phyloP scores from a whole-genome alignment of 192 early-diverging fungal genomes.

The Mortierella antarctica region DNA sequence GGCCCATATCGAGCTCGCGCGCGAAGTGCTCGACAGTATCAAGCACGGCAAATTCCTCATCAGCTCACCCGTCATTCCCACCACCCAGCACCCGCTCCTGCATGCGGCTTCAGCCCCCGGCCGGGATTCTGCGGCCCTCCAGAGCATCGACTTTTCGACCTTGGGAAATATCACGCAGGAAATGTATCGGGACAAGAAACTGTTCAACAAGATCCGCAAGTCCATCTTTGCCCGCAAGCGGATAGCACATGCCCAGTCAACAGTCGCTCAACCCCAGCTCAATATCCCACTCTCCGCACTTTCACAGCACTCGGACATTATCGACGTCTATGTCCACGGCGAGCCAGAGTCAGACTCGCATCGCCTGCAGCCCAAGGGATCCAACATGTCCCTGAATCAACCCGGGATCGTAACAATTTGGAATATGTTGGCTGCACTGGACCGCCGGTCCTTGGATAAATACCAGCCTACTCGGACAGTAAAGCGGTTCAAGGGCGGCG shows the following conservation, averaged over 20 bases:
- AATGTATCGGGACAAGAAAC: constrained; percentile 34
- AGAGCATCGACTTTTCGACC: constrained; percentile 13
- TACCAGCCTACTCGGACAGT: constrained; percentile 49
- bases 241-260: not conserved
- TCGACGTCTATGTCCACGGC: constrained; percentile 46
- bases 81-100: constrained; percentile 14
- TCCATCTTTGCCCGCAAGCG: constrained; percentile 49
- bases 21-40: constrained; percentile 30
- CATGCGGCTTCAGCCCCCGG: constrained; percentile 1
- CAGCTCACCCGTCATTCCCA: not conserved
- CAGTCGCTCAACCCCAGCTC: constrained; percentile 19
- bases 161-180: constrained; percentile 26
- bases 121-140: not conserved
- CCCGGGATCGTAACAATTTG: constrained; percentile 43
- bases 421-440: constrained; percentile 36
- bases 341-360: not conserved
- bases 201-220: constrained; percentile 30
- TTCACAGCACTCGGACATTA: constrained; percentile 46
- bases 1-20: constrained; percentile 60
- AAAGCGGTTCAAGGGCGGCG: constrained; percentile 25
- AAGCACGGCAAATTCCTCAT: constrained; percentile 28
- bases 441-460: constrained; percentile 34
- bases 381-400: constrained; percentile 17
- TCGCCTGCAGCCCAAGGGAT: constrained; percentile 5
- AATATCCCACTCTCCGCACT: constrained; percentile 33